Evolutionary conservation across 805 yeast species (phyloP), one percentile per base, ranked within the genome.

Genomic region (Limtongia smithiae): DNA sequence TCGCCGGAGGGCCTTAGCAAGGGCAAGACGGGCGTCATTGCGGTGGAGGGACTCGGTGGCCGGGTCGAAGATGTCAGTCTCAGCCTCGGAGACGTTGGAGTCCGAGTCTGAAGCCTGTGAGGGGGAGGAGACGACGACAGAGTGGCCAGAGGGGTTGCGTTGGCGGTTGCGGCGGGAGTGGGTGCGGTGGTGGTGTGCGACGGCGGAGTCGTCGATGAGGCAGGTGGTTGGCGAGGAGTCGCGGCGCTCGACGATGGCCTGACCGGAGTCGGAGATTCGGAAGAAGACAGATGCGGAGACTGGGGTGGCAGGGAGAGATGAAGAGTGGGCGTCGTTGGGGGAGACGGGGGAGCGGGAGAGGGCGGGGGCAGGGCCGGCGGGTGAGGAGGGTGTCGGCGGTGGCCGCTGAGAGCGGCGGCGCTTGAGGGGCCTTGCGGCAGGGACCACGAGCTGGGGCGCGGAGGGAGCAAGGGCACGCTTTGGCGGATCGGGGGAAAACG

Each of bases 11-110:
- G 50, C 42, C 18, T 47, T 38, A 4, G 57, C 54, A 44, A 52
- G 45, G 15, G 57, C 57, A 18, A 49, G 27, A 15, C 57, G 54
- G 3, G 57, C 57, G 28, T 52, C 57, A n/a, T 22, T 31, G 17
- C 27, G 38, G 14, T 37, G n/a, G 15, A 39, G 24, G 21, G 9
- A 35, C 32, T 37, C 36, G 8, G 37, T 21, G 11, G 37, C 37
- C 8, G 53, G 41, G 30, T 52, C 46, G 15, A 35, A 38, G 24
- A 52, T 52, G 31, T 52, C 57, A 7, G 57, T 52, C 40, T 52
- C 57, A 7, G 57, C 57, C 30, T 52, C 57, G 2, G 56, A 52
- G 5, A 49, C 35, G 4, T 20, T 36, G 15, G 43, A 33, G 21
- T 20, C 36, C 5, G 31, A 37, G 32, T 39, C 41, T 11, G 31